Evolutionary conservation across 2,329 filamentous ascomycete genomes (phyloP).

Genomic region (Sporothrix inflata): DNA sequence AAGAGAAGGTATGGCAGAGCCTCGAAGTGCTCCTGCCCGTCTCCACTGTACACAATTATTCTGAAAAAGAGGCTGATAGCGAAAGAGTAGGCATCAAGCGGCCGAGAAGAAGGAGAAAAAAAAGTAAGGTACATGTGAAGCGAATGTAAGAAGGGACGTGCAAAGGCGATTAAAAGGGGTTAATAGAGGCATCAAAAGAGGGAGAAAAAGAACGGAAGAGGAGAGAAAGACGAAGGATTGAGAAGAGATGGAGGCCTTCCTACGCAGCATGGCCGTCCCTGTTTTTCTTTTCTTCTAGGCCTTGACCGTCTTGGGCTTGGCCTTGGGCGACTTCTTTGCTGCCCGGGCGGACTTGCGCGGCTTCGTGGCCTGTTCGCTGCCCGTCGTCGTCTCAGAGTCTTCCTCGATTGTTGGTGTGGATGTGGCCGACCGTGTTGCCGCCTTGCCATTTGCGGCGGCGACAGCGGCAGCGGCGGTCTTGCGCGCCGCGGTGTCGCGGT

Average conservation of each 20-base stretch:
- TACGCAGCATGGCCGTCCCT: background rate
- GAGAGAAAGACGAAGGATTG: background rate
- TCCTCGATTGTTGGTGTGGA: background rate
- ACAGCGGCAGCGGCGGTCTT: constrained; percentile 37
- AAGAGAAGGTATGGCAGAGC: background rate
- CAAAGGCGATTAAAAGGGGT: background rate
- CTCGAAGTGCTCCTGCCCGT: background rate
- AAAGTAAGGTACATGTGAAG: constrained; percentile 11
- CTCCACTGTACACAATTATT: background rate
- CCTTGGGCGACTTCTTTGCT: constrained; percentile 18
- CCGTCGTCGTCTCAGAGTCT: background rate
- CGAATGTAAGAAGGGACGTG: background rate
- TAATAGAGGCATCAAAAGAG: background rate
- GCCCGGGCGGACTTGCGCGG: background rate
- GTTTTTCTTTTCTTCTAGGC: background rate
- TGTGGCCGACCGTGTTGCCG: background rate
- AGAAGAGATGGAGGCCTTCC: constrained; percentile 8
- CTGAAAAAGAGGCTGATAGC: background rate
- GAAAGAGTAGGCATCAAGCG: background rate
- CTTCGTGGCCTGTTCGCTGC: background rate
- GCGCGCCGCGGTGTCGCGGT: constrained; percentile 48
- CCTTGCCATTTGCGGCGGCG: background rate
- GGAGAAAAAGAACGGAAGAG: background rate
- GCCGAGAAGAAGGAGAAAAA: background rate
- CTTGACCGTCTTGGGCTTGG: constrained; percentile 22